phyloP scores from a whole-genome alignment of 83 land plant species.

The Picea abies region DNA sequence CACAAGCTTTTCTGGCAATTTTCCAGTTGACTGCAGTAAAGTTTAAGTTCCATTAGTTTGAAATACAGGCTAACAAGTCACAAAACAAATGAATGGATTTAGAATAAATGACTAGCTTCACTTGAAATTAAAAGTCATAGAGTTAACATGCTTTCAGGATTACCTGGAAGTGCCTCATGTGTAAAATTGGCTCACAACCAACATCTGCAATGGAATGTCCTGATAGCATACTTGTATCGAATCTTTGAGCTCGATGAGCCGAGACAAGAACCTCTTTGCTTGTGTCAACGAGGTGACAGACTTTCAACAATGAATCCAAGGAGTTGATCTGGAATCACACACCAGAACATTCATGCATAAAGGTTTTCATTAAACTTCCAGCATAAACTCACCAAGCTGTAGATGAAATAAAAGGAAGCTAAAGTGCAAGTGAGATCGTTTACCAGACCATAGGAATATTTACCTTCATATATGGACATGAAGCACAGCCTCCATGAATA shows the following conservation, averaged over 20 bases:
- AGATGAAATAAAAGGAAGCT: neutral
- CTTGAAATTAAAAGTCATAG: neutral
- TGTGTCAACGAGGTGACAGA: conserved; percentile 71
- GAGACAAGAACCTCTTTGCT: conserved; percentile 38
- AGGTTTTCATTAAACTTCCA: neutral
- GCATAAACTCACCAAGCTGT: neutral
- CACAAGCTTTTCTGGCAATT: conserved; percentile 63
- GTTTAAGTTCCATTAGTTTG: neutral
- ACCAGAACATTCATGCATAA: conserved; percentile 1
- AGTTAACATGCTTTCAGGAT: neutral
- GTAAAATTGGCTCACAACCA: conserved; percentile 95
- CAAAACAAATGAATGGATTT: neutral
- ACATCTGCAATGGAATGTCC: conserved; percentile 86
- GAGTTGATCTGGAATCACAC: conserved; percentile 80
- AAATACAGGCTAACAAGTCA: neutral
- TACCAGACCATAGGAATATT: neutral
- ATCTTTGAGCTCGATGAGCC: conserved; percentile 57
- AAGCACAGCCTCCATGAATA: conserved; percentile 97
- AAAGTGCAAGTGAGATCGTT: neutral
- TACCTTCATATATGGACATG: conserved; percentile 99
- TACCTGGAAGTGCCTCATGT: conserved; percentile 98
- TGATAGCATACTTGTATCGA: conserved; percentile 42
- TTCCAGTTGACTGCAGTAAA: conserved; percentile 44
- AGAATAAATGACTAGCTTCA: neutral
- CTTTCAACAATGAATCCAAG: conserved; percentile 64